phyloP scores from a whole-genome alignment of 78 protist species.

The Protostelium mycophagum region DNA sequence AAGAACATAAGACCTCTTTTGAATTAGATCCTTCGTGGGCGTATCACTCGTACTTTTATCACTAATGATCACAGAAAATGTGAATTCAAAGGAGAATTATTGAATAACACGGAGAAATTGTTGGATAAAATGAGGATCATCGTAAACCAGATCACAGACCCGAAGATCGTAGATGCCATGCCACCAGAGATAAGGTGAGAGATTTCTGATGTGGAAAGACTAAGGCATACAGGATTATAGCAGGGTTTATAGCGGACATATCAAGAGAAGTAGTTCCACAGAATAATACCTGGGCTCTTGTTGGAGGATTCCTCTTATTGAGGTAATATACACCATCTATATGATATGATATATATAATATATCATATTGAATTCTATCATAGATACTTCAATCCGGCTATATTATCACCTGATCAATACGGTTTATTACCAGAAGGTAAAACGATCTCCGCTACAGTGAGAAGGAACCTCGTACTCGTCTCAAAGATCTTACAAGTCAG shows the following conservation, averaged over 20 bases:
- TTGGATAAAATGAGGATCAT: background rate
- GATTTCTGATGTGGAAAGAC: background rate
- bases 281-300: background rate
- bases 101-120: background rate
- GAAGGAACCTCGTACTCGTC: constrained; percentile 54
- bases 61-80: background rate
- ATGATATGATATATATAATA: no score
- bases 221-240: background rate
- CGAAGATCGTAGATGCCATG: background rate
- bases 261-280: background rate
- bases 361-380: background rate
- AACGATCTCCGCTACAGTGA: constrained; percentile 6
- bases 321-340: no score
- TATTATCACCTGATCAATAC: background rate
- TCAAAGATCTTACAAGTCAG: constrained; percentile 59
- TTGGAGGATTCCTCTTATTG: background rate
- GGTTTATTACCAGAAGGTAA: background rate
- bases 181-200: background rate
- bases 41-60: background rate
- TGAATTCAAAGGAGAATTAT: background rate
- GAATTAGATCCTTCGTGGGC: background rate
- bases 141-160: background rate
- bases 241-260: background rate
- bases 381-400: background rate
- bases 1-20: background rate